These are phyloP conservation scores for Candida frijolesensis DNA, from an alignment of 1,139 yeast genomes.

Conservation along the genomic window DNA sequence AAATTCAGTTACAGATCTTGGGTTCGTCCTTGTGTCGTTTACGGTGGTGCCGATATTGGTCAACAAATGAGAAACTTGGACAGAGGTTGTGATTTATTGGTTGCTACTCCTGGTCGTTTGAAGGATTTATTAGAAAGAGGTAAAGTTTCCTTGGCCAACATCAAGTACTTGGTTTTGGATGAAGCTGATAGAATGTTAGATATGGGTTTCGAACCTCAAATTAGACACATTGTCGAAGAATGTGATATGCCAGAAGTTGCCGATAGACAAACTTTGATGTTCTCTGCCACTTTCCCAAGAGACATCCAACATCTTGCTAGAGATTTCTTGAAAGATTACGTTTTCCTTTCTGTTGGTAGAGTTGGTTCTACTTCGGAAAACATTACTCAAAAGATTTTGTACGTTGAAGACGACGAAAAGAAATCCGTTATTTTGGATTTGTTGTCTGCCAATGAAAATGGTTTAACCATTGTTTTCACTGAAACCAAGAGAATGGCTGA, in stretches of 20 bases:
- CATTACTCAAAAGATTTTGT: slow-evolving; percentile 89
- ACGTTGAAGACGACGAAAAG: slow-evolving; percentile 95
- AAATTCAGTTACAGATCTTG: slow-evolving; percentile 97
- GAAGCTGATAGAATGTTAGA: slow-evolving; percentile 99
- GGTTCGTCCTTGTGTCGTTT: slow-evolving; percentile 95
- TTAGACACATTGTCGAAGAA: slow-evolving; percentile 95
- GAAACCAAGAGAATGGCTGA: slow-evolving; percentile 99
- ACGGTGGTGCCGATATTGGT: slow-evolving; percentile 97
- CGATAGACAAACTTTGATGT: slow-evolving; percentile 86
- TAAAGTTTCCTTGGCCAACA: slow-evolving; percentile 82
- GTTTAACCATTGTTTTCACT: slow-evolving; percentile 90
- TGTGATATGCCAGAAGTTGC: slow-evolving; percentile 95
- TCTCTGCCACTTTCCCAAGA: slow-evolving; percentile 88
- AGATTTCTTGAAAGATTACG: slow-evolving; percentile 80
- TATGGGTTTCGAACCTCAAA: slow-evolving; percentile 96
- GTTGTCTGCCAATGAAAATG: slow-evolving; percentile 74
- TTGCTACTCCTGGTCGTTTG: slow-evolving; percentile 99
- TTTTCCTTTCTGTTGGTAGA: slow-evolving; percentile 96
- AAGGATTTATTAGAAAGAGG: slow-evolving; percentile 96
- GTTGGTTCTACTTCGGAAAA: slow-evolving; percentile 98
- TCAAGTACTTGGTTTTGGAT: slow-evolving; percentile 88
- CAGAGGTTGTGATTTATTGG: slow-evolving; percentile 92
- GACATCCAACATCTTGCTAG: slow-evolving; percentile 92
- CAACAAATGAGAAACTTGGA: slow-evolving; percentile 85
- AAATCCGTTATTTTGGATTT: slow-evolving; percentile 89